Base-by-base conservation (phyloP, 2,329 filamentous ascomycete genomes). In the Fusarium verticillioides region DNA sequence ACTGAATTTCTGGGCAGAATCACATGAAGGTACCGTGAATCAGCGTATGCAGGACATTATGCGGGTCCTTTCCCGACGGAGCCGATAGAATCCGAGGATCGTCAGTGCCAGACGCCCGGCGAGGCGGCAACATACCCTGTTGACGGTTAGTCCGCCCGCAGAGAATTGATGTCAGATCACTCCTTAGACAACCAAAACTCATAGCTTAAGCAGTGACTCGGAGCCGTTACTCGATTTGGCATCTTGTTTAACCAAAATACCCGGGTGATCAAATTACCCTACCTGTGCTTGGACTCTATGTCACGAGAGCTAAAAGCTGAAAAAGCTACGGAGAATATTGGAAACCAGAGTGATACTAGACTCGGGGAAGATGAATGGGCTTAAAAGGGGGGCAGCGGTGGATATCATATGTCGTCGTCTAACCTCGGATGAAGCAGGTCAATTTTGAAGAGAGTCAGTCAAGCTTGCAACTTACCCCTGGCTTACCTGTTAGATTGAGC, bases 141-240 rank as follows among this genome's bases (percentile, higher is more conserved):
- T 46, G 50, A 52, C 8, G 39, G 66, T 69, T 69, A 69, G 64
- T 16, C 21, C 30, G 39, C n/a, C 36, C 42, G 32, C 16, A 34
- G 26, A 8, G n/a, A 8, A 30, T 39, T 37, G 13, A 53, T 52
- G 26, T 43, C 52, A 54, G 28, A 53, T 53, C 58, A 69, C 21
- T 36, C 18, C 30, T 63, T 47, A 32, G 30, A 56, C 32, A 43
- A 47, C 30, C 30, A 53, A 57, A 59, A 69, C 18, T 44, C 40
- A 37, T 43, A 37, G 65, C 40, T 4, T 28, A 19, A 28, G 21
- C 21, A 47, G 16, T 19, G 21, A 43, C 26, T 19, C 66, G 40
- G 43, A 52, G 40, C 18, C n/a, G 69, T 70, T 47, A 60, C 65
- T 69, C 52, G n/a, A 69, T 65, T 43, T 30, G 19, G 52, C 16